A percentile compares a stretch with the other conserved stretches of the same genome.
Evolutionary conservation across 2,329 filamentous ascomycete genomes (phyloP).

Genomic region (Colletotrichum viniferum): DNA sequence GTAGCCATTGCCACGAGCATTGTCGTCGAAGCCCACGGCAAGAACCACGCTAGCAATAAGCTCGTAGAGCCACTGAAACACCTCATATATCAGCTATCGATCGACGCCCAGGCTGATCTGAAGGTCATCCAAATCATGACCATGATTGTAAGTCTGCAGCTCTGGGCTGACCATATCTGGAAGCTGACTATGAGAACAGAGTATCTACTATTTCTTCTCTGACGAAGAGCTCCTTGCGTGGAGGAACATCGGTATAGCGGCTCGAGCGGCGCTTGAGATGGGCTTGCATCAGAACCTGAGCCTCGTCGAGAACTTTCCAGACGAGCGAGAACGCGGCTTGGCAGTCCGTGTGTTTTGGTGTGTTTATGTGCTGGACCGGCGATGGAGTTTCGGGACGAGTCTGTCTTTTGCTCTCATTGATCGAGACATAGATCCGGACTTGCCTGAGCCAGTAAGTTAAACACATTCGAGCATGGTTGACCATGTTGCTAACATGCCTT

Average conservation of each 20-base stretch:
- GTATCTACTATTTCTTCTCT: slow-evolving; percentile 46
- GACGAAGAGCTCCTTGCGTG: slow-evolving; percentile 55
- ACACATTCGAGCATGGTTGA: accelerated
- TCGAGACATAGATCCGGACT: slow-evolving; percentile 51
- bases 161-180: accelerated
- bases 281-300: slow-evolving; percentile 52
- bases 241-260: slow-evolving; percentile 51
- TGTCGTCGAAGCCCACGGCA: slow-evolving; percentile 34
- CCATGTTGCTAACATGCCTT: accelerated
- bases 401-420: slow-evolving; percentile 53
- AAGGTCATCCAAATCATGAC: slow-evolving; percentile 35
- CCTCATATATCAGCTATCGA: not conserved
- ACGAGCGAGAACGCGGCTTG: slow-evolving; percentile 30
- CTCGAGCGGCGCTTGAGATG: slow-evolving; percentile 49
- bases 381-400: slow-evolving; percentile 57
- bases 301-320: slow-evolving; percentile 40
- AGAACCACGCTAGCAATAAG: slow-evolving; percentile 28
- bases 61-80: slow-evolving; percentile 34
- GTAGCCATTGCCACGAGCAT: slow-evolving; percentile 36
- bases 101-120: slow-evolving; percentile 32
- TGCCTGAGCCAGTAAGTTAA: slow-evolving; percentile 44
- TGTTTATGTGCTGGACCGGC: slow-evolving; percentile 55
- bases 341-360: slow-evolving; percentile 52
- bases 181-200: slow-evolving; percentile 24
- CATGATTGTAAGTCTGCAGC: slow-evolving; percentile 27